These are phyloP conservation scores for Caryocar brasiliense DNA, from an alignment of 441 rosid species.

Conservation along the genomic window DNA sequence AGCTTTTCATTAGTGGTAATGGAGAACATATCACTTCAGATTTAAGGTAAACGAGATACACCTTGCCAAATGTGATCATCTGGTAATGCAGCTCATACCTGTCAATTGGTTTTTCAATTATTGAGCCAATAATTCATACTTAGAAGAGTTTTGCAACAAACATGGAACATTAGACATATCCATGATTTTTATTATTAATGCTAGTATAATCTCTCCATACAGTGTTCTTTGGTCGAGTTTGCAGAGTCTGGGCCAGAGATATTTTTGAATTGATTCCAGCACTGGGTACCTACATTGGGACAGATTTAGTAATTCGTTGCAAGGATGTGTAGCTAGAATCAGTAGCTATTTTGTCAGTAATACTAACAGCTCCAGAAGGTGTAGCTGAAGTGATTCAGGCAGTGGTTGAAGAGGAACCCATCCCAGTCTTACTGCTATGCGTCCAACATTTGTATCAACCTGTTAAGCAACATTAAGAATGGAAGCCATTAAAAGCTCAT, in stretches of 20 bases:
- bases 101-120: no score
- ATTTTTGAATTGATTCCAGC: constrained; percentile 87
- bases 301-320: no score
- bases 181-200: no score
- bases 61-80: constrained; percentile 98
- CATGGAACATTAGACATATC: no score
- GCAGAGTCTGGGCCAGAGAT: constrained; percentile 98
- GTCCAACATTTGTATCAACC: constrained; percentile 98
- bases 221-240: constrained; percentile 81
- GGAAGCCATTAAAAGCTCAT: no score
- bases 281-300: constrained; percentile 95
- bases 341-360: background rate
- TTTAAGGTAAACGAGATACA: constrained; percentile 3
- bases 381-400: constrained; percentile 92
- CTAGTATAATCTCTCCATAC: no score
- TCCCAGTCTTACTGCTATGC: constrained; percentile 95
- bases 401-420: constrained; percentile 98
- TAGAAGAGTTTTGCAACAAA: no score
- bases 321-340: no score
- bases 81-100: constrained; percentile 98
- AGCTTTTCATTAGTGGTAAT: no score
- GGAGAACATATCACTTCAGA: no score
- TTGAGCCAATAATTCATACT: no score
- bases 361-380: constrained; percentile 87
- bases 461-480: no score